Evolutionary conservation across 1,139 yeast genomes (phyloP), one percentile per base, ranked within the genome.

Genomic region (Hyphopichia fennica): DNA sequence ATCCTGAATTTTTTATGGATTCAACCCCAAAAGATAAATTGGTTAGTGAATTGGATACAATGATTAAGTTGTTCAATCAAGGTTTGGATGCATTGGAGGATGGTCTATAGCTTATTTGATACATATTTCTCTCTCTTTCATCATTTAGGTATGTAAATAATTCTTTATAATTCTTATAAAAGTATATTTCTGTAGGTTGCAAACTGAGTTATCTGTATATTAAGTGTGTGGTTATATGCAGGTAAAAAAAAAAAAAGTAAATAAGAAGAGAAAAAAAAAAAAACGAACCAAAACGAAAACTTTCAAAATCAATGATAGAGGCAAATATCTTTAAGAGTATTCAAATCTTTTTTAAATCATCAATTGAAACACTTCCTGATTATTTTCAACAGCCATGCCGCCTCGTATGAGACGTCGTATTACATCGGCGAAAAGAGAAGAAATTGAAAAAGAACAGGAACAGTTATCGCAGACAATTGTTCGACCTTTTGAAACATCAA

Each of bases 401-500:
- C 72, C 75, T 29, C 69, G 77, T 36, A 69, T 72, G 55, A 64
- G 77, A 56, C 63, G 77, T 47, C 65, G 77, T 42, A 72, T 72
- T 45, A 72, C 77, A 38, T 55, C 71, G 55, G 73, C 82, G 53
- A 52, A 74, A 60, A 43, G 77, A 58, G 68, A 76, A 47, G 73
- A 72, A 48, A 70, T 73, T 23, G 82, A 77, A 43, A 66, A 67
- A 46, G 78, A 75, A 45, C 74, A 72, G 47, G 67, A 71, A 30
- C 67, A 66, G 44, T 59, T 68, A 41, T 74, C 76, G 28, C 62
- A 68, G 38, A 62, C 67, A 37, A 61, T 77, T 30, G 76, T 71
- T 23, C 70, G 87, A 41, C 93, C 91, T 2, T 86, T 85, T 58
- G 85, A 82, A 50, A 75, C 82, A 8, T 68, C 83, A 3, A 79